A percentile compares a stretch with the other conserved stretches of the same genome.
Evolutionary conservation across 2,329 filamentous ascomycete genomes (phyloP).

Genomic region (Mycocentrospora acerina): DNA sequence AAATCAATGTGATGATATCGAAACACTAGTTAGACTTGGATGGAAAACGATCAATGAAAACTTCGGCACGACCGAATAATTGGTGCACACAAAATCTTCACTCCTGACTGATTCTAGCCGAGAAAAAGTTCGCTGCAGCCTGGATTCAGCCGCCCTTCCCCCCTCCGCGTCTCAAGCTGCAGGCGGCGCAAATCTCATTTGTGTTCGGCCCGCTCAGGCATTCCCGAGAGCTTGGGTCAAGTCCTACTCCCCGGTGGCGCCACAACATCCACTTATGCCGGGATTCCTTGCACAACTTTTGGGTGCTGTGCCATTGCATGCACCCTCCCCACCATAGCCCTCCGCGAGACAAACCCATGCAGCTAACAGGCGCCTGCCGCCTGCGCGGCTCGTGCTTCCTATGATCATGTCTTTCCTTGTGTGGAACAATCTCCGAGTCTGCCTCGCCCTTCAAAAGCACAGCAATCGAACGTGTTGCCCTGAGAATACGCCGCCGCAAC

Average conservation of each 20-base stretch:
- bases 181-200: constrained; percentile 31
- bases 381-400: constrained; percentile 32
- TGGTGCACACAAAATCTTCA: constrained; percentile 14
- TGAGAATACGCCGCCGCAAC: constrained; percentile 39
- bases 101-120: constrained; percentile 6
- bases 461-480: constrained; percentile 27
- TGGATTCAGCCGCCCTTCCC: constrained; percentile 19
- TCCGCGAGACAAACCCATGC: constrained; percentile 32
- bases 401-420: constrained; percentile 25
- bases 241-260: constrained; percentile 22
- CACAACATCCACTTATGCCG: constrained; percentile 19
- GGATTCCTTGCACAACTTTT: constrained; percentile 15
- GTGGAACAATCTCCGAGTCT: constrained; percentile 40
- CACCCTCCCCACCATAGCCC: constrained; percentile 22
- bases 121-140: constrained; percentile 14
- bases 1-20: constrained; percentile 14
- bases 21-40: constrained; percentile 16
- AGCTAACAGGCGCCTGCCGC: constrained; percentile 41
- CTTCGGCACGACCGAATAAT: constrained; percentile 11
- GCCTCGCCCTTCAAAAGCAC: constrained; percentile 39
- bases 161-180: constrained; percentile 31
- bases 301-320: constrained; percentile 15
- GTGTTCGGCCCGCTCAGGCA: constrained; percentile 37
- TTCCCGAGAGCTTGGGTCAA: constrained; percentile 33
- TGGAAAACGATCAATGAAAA: constrained; percentile 5